Conservation (phyloP, 345 rosid genomes). For the Eucalyptus erythrocorys region DNA sequence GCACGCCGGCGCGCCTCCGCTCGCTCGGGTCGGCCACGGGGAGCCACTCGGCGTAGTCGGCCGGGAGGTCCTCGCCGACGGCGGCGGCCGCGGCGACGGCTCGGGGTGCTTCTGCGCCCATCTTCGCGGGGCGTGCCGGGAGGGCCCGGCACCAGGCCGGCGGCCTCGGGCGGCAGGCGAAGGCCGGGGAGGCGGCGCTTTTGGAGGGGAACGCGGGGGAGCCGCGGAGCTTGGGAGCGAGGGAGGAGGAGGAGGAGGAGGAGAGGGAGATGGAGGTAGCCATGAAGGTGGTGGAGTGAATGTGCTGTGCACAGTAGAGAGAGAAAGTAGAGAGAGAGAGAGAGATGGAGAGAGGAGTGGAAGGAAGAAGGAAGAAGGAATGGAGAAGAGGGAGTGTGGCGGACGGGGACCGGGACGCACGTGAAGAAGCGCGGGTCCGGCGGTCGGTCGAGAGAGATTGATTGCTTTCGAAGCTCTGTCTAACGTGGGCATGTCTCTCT, state of each 20-base stretch:
- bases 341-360: not conserved
- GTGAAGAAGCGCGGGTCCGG: not conserved
- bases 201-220: not conserved
- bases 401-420: not conserved
- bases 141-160: not conserved
- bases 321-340: not conserved
- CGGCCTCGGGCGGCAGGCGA: not conserved
- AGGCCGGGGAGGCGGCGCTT: not conserved
- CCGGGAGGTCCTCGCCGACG: constrained; percentile 58
- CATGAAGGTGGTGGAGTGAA: not conserved
- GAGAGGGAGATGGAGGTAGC: not conserved
- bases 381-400: not conserved
- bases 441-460: not conserved
- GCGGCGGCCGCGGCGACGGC: not conserved
- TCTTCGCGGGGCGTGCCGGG: not conserved
- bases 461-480: not conserved
- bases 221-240: not conserved
- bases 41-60: constrained; percentile 43
- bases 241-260: not conserved
- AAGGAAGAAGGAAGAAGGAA: not conserved
- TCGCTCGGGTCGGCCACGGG: constrained; percentile 28
- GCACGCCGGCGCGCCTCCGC: constrained; percentile 68
- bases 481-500: not conserved
- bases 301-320: not conserved
- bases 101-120: not conserved